Evolutionary conservation across 768 basidiomycete genomes (phyloP).

Genomic region (Lactifluus pinguis): DNA sequence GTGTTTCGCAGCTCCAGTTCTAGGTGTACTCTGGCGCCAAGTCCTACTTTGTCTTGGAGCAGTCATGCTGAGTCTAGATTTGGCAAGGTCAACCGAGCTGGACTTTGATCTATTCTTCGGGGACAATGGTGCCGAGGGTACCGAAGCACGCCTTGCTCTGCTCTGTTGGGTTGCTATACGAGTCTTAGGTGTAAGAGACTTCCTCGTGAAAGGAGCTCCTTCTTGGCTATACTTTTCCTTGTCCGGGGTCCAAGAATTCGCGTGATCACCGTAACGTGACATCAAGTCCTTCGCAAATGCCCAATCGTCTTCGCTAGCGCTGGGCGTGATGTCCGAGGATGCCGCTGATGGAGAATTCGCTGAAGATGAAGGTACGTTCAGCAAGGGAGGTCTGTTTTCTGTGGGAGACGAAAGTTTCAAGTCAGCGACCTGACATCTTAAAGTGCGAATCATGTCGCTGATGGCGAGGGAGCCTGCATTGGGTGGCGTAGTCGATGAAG

Average conservation of each 20-base stretch:
- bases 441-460: constrained; percentile 29
- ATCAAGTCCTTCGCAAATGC: constrained; percentile 29
- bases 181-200: constrained; percentile 1
- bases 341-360: constrained; percentile 3
- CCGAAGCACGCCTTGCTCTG: constrained; percentile 7
- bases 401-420: constrained; percentile 17
- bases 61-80: neutral
- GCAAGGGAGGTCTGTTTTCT: neutral
- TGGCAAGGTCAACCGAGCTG: constrained; percentile 2
- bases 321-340: constrained; percentile 6
- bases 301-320: constrained; percentile 30
- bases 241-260: neutral
- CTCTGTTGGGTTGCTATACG: neutral
- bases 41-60: neutral
- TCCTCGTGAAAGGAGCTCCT: neutral
- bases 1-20: neutral
- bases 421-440: constrained; percentile 23
- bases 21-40: neutral
- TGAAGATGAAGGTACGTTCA: neutral
- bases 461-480: constrained; percentile 25
- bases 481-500: neutral
- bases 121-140: neutral
- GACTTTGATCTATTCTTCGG: constrained; percentile 9
- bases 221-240: neutral
- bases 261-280: constrained; percentile 15